phyloP scores from a whole-genome alignment of 2,329 filamentous ascomycete species.

The Plectosphaerella cucumerina region DNA sequence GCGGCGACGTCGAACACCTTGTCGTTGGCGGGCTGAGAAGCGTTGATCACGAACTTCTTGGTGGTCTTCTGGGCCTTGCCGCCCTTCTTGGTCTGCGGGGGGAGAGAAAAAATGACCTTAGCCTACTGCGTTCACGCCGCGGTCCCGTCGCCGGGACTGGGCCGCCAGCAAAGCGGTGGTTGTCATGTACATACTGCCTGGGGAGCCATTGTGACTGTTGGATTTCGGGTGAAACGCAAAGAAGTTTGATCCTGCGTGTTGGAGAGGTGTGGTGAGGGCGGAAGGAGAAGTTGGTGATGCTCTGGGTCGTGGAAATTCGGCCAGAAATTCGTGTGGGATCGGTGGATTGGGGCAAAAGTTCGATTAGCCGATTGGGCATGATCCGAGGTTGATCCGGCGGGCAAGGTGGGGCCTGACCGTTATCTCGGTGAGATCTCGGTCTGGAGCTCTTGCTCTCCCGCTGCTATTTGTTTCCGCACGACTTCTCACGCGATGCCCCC shows the following conservation, averaged over 20 bases:
- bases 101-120: conserved; percentile 64
- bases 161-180: conserved; percentile 97
- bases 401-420: too few species aligned
- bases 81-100: conserved; percentile 56
- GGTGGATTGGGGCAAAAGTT: conserved; percentile 1
- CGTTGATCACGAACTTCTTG: conserved; percentile 99
- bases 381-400: not conserved
- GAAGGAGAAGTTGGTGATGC: not conserved
- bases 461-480: too few species aligned
- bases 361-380: not conserved
- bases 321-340: conserved; percentile 4
- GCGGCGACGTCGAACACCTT: conserved; percentile 99
- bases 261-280: conserved; percentile 16
- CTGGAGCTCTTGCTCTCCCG: not conserved
- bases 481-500: too few species aligned
- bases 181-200: conserved; percentile 79
- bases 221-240: conserved; percentile 44
- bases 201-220: conserved; percentile 69
- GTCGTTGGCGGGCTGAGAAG: conserved; percentile 94
- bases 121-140: conserved; percentile 87
- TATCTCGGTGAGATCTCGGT: not conserved
- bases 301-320: not conserved
- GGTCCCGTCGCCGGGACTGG: conserved; percentile 44
- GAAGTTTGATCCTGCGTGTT: conserved; percentile 80
- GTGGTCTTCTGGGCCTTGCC: conserved; percentile 69